Percentiles rank a stretch among this genome's conserved stretches.
phyloP scores from a whole-genome alignment of 768 basidiomycete species.

The Leccinum ochraceum region DNA sequence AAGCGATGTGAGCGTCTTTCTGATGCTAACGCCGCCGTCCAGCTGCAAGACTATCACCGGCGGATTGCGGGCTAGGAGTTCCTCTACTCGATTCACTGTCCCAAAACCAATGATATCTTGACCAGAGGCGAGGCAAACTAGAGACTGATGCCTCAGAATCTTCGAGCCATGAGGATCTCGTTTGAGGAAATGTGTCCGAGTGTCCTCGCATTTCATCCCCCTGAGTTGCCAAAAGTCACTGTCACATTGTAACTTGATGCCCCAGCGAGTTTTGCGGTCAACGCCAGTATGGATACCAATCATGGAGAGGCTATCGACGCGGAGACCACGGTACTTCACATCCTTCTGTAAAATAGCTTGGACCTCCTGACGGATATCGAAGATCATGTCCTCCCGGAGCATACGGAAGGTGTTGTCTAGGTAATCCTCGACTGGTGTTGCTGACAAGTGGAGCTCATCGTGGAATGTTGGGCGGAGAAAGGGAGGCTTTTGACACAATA shows the following conservation, averaged over 20 bases:
- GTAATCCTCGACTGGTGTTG: constrained; percentile 41
- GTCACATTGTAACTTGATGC: constrained; percentile 38
- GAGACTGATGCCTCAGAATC: constrained; percentile 53
- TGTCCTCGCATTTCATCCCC: constrained; percentile 23
- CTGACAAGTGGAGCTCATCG: constrained; percentile 20
- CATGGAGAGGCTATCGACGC: constrained; percentile 34
- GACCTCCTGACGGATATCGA: constrained; percentile 56
- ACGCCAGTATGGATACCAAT: constrained; percentile 36
- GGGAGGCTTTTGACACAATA: constrained; percentile 44
- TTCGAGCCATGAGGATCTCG: constrained; percentile 35
- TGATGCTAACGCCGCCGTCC: constrained; percentile 40
- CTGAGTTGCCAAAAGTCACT: constrained; percentile 39
- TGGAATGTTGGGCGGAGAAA: constrained; percentile 47
- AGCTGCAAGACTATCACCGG: constrained; percentile 58
- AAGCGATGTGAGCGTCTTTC: constrained; percentile 41
- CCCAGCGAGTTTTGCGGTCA: constrained; percentile 38
- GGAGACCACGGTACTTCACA: constrained; percentile 37
- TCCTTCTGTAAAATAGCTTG: constrained; percentile 40
- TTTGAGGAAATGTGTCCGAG: constrained; percentile 36
- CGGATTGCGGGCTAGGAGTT: constrained; percentile 44
- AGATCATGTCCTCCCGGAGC: constrained; percentile 62
- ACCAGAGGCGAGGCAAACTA: constrained; percentile 52
- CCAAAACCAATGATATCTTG: constrained; percentile 56
- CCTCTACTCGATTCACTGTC: constrained; percentile 55
- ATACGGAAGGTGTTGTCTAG: constrained; percentile 69